These are phyloP conservation scores for Piromyces finnis DNA, from an alignment of 192 early-diverging fungal genomes.

Conservation along the genomic window DNA sequence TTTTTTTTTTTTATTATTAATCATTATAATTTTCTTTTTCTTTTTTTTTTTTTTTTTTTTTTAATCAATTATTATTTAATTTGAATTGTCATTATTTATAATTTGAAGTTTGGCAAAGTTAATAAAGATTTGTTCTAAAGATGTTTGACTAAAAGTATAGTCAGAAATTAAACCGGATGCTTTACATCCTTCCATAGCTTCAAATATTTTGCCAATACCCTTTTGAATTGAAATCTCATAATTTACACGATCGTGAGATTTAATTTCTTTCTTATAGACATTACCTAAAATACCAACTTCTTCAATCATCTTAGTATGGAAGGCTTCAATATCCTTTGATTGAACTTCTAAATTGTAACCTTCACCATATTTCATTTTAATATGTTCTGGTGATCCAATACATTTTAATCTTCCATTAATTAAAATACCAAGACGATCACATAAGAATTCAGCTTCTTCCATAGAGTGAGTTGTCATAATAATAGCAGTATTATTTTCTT, in stretches of 20 bases:
- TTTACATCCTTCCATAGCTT: background rate
- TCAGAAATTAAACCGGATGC: background rate
- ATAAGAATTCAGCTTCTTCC: background rate
- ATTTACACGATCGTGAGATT: background rate
- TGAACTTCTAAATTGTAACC: background rate
- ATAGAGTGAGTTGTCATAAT: background rate
- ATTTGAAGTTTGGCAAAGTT: background rate
- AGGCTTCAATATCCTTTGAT: background rate
- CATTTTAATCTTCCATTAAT: background rate
- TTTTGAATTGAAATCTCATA: background rate
- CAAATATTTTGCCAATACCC: background rate
- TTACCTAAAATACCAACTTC: background rate
- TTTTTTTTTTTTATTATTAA: too few species aligned
- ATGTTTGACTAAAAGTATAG: background rate
- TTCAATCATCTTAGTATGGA: background rate
- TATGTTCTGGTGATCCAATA: background rate
- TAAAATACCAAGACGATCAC: background rate
- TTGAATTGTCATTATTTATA: too few species aligned
- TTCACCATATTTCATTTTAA: background rate
- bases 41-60: too few species aligned
- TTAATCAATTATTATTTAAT: too few species aligned
- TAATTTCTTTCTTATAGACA: background rate
- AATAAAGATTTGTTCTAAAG: background rate
- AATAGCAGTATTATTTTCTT: background rate
- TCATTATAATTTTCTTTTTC: too few species aligned